Conservation (phyloP, 345 rosid species). For the Ceriops decandra region DNA sequence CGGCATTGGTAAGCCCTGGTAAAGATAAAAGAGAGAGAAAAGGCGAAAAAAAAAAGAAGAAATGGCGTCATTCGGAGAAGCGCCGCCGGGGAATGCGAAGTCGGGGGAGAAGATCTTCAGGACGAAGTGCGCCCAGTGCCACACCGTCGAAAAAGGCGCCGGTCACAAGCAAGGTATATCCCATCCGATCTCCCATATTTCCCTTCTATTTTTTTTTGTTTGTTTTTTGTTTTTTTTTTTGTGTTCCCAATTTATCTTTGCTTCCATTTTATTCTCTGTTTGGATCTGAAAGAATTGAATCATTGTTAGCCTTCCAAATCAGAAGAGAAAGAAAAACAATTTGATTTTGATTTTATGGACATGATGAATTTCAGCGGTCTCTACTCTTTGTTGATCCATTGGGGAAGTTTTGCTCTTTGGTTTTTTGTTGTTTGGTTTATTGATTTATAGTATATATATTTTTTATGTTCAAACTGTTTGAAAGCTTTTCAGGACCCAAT, state of each 20-base stretch:
- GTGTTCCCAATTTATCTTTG: no score
- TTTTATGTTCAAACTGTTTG: not conserved
- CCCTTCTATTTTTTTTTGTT: not conserved
- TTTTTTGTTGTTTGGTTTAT: not conserved
- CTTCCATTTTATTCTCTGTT: no score
- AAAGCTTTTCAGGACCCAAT: slow-evolving; percentile 65
- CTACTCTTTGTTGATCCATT: no score
- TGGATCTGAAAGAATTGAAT: no score
- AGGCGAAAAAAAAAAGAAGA: not conserved
- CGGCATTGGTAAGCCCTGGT: no score
- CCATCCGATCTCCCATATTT: no score
- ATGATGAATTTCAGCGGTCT: no score
- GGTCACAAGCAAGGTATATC: slow-evolving; percentile 59
- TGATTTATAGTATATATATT: not conserved
- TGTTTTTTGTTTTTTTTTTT: not conserved
- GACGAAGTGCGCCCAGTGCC: slow-evolving; percentile 72
- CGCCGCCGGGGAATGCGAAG: slow-evolving; percentile 55
- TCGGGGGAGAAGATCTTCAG: slow-evolving; percentile 68
- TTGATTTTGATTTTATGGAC: no score
- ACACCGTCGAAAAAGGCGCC: slow-evolving; percentile 60
- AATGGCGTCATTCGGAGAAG: slow-evolving; percentile 63
- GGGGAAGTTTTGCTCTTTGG: not conserved
- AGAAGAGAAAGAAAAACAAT: no score
- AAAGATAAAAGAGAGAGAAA: no score
- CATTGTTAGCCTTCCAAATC: no score